phyloP scores from a whole-genome alignment of 495 filamentous ascomycete species.

The Annulohypoxylon maeteangense region DNA sequence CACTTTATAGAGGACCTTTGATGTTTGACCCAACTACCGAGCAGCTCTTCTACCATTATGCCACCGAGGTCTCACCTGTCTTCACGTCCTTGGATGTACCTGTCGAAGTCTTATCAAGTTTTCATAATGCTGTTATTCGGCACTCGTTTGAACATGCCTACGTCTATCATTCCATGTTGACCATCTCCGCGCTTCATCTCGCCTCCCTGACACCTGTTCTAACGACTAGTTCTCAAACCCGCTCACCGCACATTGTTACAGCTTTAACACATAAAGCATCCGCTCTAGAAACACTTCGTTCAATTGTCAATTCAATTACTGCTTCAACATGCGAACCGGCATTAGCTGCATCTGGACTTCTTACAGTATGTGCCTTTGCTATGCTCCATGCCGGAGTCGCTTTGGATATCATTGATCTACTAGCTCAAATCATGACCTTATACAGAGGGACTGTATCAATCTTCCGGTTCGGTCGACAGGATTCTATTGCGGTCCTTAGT shows the following conservation, averaged over 20 bases:
- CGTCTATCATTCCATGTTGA: conserved; percentile 18
- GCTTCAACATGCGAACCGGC: conserved; percentile 15
- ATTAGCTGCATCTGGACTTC: conserved; percentile 16
- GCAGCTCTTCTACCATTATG: conserved; percentile 13
- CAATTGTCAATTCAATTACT: conserved; percentile 4
- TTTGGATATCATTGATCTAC: conserved; percentile 15
- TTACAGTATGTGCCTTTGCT: conserved; percentile 21
- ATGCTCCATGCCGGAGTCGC: conserved; percentile 14
- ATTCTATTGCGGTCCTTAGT: background rate
- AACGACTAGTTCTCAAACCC: background rate
- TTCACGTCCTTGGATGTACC: conserved; percentile 17
- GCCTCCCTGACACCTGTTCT: background rate
- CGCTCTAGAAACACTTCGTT: conserved; percentile 12
- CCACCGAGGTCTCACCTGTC: conserved; percentile 5
- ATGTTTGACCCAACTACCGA: conserved; percentile 5
- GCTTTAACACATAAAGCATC: conserved; percentile 17
- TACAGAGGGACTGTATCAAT: conserved; percentile 19
- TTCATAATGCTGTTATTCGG: conserved; percentile 11
- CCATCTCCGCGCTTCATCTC: conserved; percentile 17
- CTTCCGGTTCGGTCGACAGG: conserved; percentile 9
- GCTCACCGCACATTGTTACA: conserved; percentile 10
- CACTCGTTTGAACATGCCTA: conserved; percentile 19
- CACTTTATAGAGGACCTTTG: background rate
- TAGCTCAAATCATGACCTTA: conserved; percentile 21
- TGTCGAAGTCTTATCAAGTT: conserved; percentile 8